Conservation (phyloP, 108 stramenopile species). For the Cyclostephanos invisitatus region DNA sequence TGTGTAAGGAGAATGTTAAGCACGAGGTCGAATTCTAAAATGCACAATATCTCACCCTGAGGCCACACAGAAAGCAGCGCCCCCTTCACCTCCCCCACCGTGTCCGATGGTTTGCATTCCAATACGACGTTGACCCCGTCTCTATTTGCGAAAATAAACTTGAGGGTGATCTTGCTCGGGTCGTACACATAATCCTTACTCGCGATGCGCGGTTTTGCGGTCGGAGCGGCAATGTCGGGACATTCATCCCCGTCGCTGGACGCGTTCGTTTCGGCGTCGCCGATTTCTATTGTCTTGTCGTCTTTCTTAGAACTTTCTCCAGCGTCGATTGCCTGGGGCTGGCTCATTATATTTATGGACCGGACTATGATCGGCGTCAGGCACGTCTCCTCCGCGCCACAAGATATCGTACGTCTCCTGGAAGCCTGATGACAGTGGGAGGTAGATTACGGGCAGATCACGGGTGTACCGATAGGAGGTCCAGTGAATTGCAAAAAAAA, state of each 20-base stretch:
- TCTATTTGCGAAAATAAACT: conserved; percentile 83
- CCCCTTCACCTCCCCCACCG: conserved; percentile 80
- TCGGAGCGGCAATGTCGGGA: background rate
- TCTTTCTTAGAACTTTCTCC: background rate
- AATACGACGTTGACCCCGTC: conserved; percentile 79
- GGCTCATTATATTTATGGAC: background rate
- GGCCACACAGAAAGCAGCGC: conserved; percentile 85
- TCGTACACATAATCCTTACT: conserved; percentile 43
- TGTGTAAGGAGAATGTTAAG: background rate
- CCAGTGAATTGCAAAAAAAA: too few species aligned
- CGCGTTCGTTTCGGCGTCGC: background rate
- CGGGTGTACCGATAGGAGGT: too few species aligned
- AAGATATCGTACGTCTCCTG: too few species aligned
- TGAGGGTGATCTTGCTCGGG: conserved; percentile 77
- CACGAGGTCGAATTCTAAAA: background rate
- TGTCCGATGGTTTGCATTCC: conserved; percentile 74
- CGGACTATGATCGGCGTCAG: too few species aligned
- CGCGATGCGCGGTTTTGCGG: background rate
- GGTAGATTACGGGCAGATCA: too few species aligned
- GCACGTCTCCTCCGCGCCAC: too few species aligned
- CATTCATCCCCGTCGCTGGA: background rate
- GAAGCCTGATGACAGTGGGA: too few species aligned
- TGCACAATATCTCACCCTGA: conserved; percentile 56
- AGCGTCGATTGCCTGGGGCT: conserved; percentile 2
- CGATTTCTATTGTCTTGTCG: background rate